phyloP scores from a whole-genome alignment of 495 filamentous ascomycete species.

The Schizothecium vesticola region DNA sequence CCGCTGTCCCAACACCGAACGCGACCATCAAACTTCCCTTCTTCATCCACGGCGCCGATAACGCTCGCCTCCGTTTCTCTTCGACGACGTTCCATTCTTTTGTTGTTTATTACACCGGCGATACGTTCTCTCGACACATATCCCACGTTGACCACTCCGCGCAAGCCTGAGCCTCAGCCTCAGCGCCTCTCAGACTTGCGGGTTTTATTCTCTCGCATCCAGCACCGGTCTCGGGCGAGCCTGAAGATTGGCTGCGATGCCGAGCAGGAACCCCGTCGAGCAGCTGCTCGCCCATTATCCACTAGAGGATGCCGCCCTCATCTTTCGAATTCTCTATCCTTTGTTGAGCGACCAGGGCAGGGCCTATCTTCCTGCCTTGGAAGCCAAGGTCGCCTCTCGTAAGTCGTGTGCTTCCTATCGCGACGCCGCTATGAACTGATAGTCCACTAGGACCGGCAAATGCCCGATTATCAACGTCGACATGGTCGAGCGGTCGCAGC shows the following conservation, averaged over 20 bases:
- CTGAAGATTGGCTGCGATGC: conserved; percentile 1
- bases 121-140: not conserved
- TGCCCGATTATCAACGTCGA: conserved; percentile 5
- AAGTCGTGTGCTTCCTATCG: not conserved
- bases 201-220: not conserved
- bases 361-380: conserved; percentile 1
- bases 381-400: conserved; percentile 7
- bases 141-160: not conserved
- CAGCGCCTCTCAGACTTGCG: not conserved
- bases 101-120: not conserved
- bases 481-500: conserved; percentile 6
- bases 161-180: not conserved
- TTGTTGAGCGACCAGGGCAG: conserved; percentile 3
- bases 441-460: not conserved
- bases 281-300: conserved; percentile 7
- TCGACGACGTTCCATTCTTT: not conserved
- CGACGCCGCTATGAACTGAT: not conserved
- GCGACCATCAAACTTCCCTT: not conserved
- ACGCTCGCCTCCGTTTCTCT: not conserved
- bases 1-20: not conserved
- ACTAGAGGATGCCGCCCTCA: conserved; percentile 2
- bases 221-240: not conserved
- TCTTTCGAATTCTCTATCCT: conserved; percentile 3
- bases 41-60: not conserved
- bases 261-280: conserved; percentile 2